Conservation (phyloP, 1,284 basidiomycete genomes). For the Tausonia pullulans region DNA sequence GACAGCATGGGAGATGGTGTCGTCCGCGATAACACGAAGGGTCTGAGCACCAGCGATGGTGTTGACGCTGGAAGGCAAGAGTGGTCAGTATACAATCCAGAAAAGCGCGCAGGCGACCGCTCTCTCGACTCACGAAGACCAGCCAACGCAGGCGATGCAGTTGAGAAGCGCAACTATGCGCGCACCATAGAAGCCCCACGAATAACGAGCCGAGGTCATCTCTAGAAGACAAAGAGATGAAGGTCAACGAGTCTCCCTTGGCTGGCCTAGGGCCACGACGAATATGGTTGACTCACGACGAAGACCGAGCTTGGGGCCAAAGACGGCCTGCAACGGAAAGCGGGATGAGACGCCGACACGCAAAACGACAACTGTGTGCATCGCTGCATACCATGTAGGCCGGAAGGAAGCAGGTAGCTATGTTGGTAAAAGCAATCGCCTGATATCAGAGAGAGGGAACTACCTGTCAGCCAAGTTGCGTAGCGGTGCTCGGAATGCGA, state of each 20-base stretch:
- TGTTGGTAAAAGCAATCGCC: constrained; percentile 25
- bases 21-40: constrained; percentile 27
- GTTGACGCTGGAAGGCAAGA: constrained; percentile 24
- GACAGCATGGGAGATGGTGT: constrained; percentile 27
- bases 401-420: constrained; percentile 21
- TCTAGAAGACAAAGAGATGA: constrained; percentile 9
- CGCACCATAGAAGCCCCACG: constrained; percentile 31
- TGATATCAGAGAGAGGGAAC: background rate
- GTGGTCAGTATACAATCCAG: too few species aligned
- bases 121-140: constrained; percentile 20
- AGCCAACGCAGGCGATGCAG: constrained; percentile 29
- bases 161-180: constrained; percentile 3
- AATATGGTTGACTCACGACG: constrained; percentile 20
- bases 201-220: constrained; percentile 34
- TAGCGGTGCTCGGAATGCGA: too few species aligned
- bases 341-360: background rate
- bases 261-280: too few species aligned
- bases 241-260: background rate
- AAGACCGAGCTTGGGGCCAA: constrained; percentile 30
- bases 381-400: constrained; percentile 20
- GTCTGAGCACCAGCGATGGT: constrained; percentile 32
- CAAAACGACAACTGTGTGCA: background rate
- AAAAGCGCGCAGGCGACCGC: too few species aligned
- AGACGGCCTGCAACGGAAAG: constrained; percentile 19
- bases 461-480: background rate